phyloP scores from a whole-genome alignment of 768 basidiomycete species.

The Tylopilus rubrobrunneus region DNA sequence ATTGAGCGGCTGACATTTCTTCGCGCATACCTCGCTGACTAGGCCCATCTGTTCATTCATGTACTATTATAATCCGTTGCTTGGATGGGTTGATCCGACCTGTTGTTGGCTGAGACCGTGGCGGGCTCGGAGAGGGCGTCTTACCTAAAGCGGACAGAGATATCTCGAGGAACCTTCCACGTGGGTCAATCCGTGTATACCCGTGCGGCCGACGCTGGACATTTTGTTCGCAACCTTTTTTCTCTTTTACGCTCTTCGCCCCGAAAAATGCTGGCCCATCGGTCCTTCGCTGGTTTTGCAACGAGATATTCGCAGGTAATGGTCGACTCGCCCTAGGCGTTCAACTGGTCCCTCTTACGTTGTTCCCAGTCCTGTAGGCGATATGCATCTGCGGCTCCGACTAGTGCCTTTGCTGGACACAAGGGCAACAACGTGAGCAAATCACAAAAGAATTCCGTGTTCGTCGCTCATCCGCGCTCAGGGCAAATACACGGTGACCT shows the following conservation, averaged over 20 bases:
- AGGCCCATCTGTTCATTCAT: background rate
- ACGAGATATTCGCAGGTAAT: constrained; percentile 48
- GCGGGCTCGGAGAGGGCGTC: too few species aligned
- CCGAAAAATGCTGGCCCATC: constrained; percentile 54
- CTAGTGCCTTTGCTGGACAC: constrained; percentile 86
- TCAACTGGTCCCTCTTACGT: constrained; percentile 12
- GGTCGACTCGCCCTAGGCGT: constrained; percentile 8
- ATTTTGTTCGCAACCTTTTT: constrained; percentile 16
- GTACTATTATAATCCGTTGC: constrained; percentile 8
- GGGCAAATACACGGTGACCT: constrained; percentile 96
- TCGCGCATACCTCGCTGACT: constrained; percentile 14
- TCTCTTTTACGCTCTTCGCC: constrained; percentile 16
- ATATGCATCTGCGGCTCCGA: constrained; percentile 72
- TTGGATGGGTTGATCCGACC: background rate
- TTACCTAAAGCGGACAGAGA: constrained; percentile 8
- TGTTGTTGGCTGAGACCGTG: background rate
- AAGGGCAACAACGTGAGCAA: constrained; percentile 78
- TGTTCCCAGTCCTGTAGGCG: constrained; percentile 46
- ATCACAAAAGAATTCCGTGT: background rate
- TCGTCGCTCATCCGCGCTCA: constrained; percentile 29
- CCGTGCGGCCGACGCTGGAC: constrained; percentile 11
- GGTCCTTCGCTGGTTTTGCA: constrained; percentile 53
- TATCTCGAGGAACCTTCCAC: constrained; percentile 8
- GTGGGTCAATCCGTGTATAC: constrained; percentile 22
- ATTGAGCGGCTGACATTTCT: constrained; percentile 44